Evolutionary conservation across 306 rosid species (phyloP), one percentile per base, ranked within the genome.

Genomic region (Castanopsis chinensis): DNA sequence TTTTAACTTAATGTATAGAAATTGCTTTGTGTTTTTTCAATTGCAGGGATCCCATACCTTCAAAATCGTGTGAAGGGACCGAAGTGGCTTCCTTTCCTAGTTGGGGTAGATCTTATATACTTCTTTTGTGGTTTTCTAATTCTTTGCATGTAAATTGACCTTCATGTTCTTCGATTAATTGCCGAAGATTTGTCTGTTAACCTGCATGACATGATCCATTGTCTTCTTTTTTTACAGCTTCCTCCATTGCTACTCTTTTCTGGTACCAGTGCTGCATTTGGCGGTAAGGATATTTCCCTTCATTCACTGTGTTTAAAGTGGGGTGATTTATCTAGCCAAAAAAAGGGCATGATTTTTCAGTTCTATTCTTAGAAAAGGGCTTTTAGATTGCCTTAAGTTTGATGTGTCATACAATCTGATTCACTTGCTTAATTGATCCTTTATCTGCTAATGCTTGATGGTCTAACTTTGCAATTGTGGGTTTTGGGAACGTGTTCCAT

Each of bases 31-130:
- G 19, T 64, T 76, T 74, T 76, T 82, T 65, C 79, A 67, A 79
- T 82, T 89, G 77, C 81, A 95, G 98, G 99, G 55, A 85, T 93
- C 49, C 99, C 96, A 1, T 88, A 86, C 87, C 92, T 95, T 78
- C 97, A 93, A 83, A 89, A 76, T 72, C 88, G 82, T 68, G 75
- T 95, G 43, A 92, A 91, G 90, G 98, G 99, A 83, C 97, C 99
- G 49, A 95, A 88, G 90, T 95, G 99, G 99, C 91, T 95, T 82
- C 99, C 99, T 82, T 91, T 93, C 69, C 76, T 88, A 28, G 93
- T 86, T 49, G 99, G 97, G 99, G 97, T 91, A 84, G 33, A 19
- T 79, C 49, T 73, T 75, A 33, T 58, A 37, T 74, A 20, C 58
- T 64, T 79, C 69, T 67, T 71, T 5, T 73, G 35, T 80, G 17